Conservation (phyloP, 352 stramenopile species). For the Pythium plurisporium region DNA sequence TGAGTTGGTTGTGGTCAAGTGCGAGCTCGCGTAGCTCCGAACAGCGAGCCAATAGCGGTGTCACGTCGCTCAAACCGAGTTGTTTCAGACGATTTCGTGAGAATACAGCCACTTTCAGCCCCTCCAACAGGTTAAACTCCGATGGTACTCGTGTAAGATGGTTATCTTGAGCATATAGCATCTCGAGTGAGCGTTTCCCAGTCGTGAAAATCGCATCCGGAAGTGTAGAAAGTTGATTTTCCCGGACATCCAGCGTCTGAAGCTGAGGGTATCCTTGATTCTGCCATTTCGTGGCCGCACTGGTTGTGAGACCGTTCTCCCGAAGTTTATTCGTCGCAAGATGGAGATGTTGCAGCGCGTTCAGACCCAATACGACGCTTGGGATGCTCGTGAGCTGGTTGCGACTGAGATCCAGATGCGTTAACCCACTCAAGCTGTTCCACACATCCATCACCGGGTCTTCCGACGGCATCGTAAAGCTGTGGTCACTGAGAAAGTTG, state of each 20-base stretch:
- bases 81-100: slow-evolving; percentile 36
- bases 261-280: slow-evolving; percentile 5
- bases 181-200: slow-evolving; percentile 24
- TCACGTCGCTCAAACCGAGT: background rate
- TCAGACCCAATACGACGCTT: background rate
- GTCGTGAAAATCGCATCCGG: slow-evolving; percentile 33
- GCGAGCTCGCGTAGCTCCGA: slow-evolving; percentile 13
- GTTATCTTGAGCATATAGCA: slow-evolving; percentile 42
- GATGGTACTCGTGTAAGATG: slow-evolving; percentile 30
- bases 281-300: background rate
- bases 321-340: slow-evolving; percentile 19
- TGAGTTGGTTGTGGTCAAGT: slow-evolving; percentile 42
- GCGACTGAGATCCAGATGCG: slow-evolving; percentile 31
- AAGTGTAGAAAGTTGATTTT: slow-evolving; percentile 33
- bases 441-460: background rate
- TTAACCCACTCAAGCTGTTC: background rate
- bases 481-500: slow-evolving; percentile 30
- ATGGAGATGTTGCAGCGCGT: slow-evolving; percentile 10
- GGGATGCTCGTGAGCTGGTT: slow-evolving; percentile 20
- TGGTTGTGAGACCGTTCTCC: background rate
- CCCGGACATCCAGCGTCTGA: slow-evolving; percentile 11
- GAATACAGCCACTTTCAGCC: slow-evolving; percentile 26
- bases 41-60: slow-evolving; percentile 9
- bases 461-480: background rate
- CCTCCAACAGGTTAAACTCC: slow-evolving; percentile 8